Evolutionary conservation across 2,329 filamentous ascomycete species (phyloP).

Genomic region (Aspergillus oerlinghausenensis): DNA sequence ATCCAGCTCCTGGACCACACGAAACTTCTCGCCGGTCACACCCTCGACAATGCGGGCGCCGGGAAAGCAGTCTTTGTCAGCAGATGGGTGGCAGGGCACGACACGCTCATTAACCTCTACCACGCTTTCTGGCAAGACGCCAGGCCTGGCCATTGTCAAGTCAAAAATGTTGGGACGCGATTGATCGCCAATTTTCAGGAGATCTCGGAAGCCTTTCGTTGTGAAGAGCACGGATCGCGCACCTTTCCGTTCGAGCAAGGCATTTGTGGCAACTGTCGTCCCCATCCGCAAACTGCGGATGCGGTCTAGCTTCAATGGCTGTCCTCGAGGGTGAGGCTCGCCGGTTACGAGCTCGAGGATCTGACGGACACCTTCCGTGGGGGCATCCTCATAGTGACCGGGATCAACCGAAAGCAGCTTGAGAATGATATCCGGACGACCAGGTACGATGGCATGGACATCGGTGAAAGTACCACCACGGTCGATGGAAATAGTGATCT

Average conservation of each 20-base stretch:
- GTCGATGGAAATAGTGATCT: slow-evolving; percentile 36
- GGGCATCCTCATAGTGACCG: slow-evolving; percentile 43
- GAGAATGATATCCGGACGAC: slow-evolving; percentile 34
- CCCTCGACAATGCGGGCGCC: slow-evolving; percentile 60
- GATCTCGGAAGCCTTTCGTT: slow-evolving; percentile 82
- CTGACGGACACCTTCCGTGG: slow-evolving; percentile 78
- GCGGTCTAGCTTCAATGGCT: slow-evolving; percentile 31
- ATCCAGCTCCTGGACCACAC: slow-evolving; percentile 59
- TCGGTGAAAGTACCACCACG: slow-evolving; percentile 41
- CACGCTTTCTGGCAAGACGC: slow-evolving; percentile 77
- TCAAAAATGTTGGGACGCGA: slow-evolving; percentile 87
- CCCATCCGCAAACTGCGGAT: slow-evolving; percentile 72
- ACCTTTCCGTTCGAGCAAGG: slow-evolving; percentile 81
- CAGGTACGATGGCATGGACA: slow-evolving; percentile 34
- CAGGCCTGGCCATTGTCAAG: slow-evolving; percentile 76
- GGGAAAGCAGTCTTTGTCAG: slow-evolving; percentile 66
- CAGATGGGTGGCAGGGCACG: slow-evolving; percentile 59
- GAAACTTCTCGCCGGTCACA: slow-evolving; percentile 61
- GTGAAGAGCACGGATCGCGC: slow-evolving; percentile 83
- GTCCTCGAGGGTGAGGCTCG: slow-evolving; percentile 30
- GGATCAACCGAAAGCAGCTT: slow-evolving; percentile 40
- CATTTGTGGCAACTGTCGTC: slow-evolving; percentile 89
- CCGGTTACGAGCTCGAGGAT: slow-evolving; percentile 47
- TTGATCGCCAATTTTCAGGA: slow-evolving; percentile 85
- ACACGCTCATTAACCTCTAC: slow-evolving; percentile 86